Percentiles rank a stretch among this genome's conserved stretches.
Evolutionary conservation across 164 flowering plant genomes (phyloP).

Genomic region (Cinnamomum chago): DNA sequence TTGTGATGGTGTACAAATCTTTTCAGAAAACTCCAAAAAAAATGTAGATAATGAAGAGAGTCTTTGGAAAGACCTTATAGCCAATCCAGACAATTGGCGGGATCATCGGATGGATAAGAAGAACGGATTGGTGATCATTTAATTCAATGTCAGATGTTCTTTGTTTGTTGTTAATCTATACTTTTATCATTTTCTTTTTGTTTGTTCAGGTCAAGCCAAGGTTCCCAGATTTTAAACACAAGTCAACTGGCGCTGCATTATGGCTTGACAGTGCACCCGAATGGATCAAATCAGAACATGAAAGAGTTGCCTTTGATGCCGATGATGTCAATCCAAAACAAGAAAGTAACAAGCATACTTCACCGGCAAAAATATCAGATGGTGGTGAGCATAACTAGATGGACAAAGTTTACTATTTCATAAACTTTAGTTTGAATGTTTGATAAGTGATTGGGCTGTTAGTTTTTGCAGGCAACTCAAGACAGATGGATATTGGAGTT

Average conservation of each 20-base stretch:
- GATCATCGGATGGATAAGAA: slow-evolving; percentile 5
- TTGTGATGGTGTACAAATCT: not conserved
- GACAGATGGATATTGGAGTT: not conserved
- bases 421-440: not conserved
- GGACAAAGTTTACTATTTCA: not conserved
- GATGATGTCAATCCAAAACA: not conserved
- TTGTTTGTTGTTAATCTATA: not conserved
- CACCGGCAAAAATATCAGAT: not conserved
- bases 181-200: not conserved
- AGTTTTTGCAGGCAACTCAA: not conserved
- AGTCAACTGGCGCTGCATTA: slow-evolving; percentile 11
- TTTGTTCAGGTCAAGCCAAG: slow-evolving; percentile 8
- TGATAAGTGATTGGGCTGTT: not conserved
- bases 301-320: slow-evolving; percentile 8
- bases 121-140: slow-evolving; percentile 6
- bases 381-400: not conserved
- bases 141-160: not conserved
- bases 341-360: not conserved
- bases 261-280: slow-evolving; percentile 20
- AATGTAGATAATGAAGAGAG: not conserved
- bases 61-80: slow-evolving; percentile 4
- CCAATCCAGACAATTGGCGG: slow-evolving; percentile 1
- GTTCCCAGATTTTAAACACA: slow-evolving; percentile 23
- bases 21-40: not conserved
- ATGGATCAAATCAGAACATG: slow-evolving; percentile 1